phyloP scores from a whole-genome alignment of 2,329 filamentous ascomycete genomes.

The Parascedosporium putredinis region DNA sequence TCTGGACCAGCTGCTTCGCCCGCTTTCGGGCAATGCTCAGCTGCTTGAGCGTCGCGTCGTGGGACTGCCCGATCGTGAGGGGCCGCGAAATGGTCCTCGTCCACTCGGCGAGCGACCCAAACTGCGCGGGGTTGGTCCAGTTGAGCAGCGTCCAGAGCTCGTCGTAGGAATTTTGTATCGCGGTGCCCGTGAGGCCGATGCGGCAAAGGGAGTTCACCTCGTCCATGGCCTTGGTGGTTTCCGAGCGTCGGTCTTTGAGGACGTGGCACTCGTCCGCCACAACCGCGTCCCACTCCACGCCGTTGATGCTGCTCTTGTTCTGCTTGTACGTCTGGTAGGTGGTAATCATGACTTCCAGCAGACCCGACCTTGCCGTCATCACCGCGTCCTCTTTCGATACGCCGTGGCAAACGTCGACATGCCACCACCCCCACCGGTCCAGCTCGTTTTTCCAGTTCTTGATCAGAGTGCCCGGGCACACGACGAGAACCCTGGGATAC shows the following conservation, averaged over 20 bases:
- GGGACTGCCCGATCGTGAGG: slow-evolving; percentile 78
- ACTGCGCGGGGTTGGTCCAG: slow-evolving; percentile 81
- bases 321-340: slow-evolving; percentile 88
- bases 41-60: slow-evolving; percentile 77
- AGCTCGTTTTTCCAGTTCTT: slow-evolving; percentile 87
- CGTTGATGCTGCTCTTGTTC: slow-evolving; percentile 63
- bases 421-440: slow-evolving; percentile 91
- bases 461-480: slow-evolving; percentile 83
- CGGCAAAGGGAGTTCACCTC: slow-evolving; percentile 84
- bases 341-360: slow-evolving; percentile 84
- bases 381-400: slow-evolving; percentile 56
- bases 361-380: slow-evolving; percentile 61
- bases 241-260: slow-evolving; percentile 70
- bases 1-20: slow-evolving; percentile 74
- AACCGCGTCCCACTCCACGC: slow-evolving; percentile 84
- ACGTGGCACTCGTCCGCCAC: slow-evolving; percentile 90
- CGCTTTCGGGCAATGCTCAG: slow-evolving; percentile 72
- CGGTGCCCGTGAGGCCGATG: slow-evolving; percentile 87
- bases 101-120: slow-evolving; percentile 62
- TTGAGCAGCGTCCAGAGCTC: slow-evolving; percentile 94
- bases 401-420: slow-evolving; percentile 74
- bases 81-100: slow-evolving; percentile 66
- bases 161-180: slow-evolving; percentile 96
- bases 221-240: slow-evolving; percentile 77
- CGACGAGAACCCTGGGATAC: slow-evolving; percentile 60